These are phyloP conservation scores for Beauveria varroae DNA, from an alignment of 2,329 filamentous ascomycete species.

Conservation along the genomic window DNA sequence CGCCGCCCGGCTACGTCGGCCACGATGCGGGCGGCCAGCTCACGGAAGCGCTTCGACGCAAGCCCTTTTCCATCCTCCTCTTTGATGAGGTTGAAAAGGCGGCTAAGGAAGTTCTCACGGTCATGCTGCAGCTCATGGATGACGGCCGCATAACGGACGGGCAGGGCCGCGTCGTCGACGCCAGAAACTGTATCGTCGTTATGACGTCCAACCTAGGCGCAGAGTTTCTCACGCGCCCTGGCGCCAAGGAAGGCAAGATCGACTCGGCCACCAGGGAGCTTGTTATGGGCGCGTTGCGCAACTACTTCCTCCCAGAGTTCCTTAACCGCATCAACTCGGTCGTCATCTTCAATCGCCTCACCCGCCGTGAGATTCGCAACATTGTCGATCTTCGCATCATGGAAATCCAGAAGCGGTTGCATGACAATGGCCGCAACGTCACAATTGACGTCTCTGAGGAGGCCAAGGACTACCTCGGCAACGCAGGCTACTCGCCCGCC, in stretches of 20 bases:
- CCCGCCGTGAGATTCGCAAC: slow-evolving; percentile 79
- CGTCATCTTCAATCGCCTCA: slow-evolving; percentile 98
- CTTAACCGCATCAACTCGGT: slow-evolving; percentile 94
- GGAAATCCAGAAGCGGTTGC: slow-evolving; percentile 90
- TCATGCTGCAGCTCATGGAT: slow-evolving; percentile 98
- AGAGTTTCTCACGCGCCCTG: slow-evolving; percentile 79
- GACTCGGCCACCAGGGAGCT: slow-evolving; percentile 79
- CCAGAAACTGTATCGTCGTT: slow-evolving; percentile 96
- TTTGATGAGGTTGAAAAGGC: slow-evolving; percentile 99
- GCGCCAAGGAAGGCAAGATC: slow-evolving; percentile 72
- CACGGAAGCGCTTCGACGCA: slow-evolving; percentile 86
- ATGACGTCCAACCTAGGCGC: slow-evolving; percentile 98
- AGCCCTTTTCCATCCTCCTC: slow-evolving; percentile 93
- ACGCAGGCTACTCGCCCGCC: slow-evolving; percentile 85
- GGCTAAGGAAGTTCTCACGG: slow-evolving; percentile 93
- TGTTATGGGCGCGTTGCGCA: slow-evolving; percentile 83
- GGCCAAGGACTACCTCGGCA: slow-evolving; percentile 88
- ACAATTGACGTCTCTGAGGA: slow-evolving; percentile 73
- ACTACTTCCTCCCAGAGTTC: slow-evolving; percentile 98
- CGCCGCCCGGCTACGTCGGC: slow-evolving; percentile 92
- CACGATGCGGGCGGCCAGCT: slow-evolving; percentile 94
- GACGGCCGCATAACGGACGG: slow-evolving; percentile 97
- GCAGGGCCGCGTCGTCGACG: slow-evolving; percentile 89
- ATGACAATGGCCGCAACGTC: slow-evolving; percentile 77
- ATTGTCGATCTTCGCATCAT: slow-evolving; percentile 85